Base-by-base conservation (phyloP, 306 rosid genomes). In the Elaeagnus macrophylla region DNA sequence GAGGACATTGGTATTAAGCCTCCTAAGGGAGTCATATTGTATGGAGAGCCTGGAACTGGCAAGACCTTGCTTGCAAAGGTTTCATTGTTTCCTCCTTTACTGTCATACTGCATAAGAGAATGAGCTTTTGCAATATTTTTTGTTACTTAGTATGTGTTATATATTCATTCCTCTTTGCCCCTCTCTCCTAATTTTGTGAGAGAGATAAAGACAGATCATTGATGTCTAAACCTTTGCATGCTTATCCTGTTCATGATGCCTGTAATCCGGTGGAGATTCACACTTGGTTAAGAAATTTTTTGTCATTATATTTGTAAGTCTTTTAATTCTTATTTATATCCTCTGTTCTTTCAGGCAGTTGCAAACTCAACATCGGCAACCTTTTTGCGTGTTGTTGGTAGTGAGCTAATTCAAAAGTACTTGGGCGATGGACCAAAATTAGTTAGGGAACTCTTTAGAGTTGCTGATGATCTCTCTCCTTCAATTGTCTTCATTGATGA, bases 331-430 rank as follows among this genome's bases (percentile, higher is more conserved):
- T 52, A 17, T 25, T 25, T 48, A 59, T 39, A 39, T 57, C 49
- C 35, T 61, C 0, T 60, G 39, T 43, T 45, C 63, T 64, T 69
- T 62, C 79, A 91, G 99, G 99, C 99, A 5, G 99, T 91, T 32
- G 99, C 99, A 14, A 91, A 91, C 77, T 91, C 99, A 54, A 91
- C 99, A 39, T 91, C 99, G 39, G 99, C 99, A 38, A 91, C 99
- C 18, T 91, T 91, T 71, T 77, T 91, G 59, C 96, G 99, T 57
- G 99, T 91, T 64, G 99, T 91, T 77, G 99, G 99, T 39, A 91
- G 99, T 78, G 99, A 91, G 57, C 78, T 91, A 70, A 91, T 91
- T 44, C 99, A 91, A 58, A 91, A 87, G 61, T 91, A 91, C 76
- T 69, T 91, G 70, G 96, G 99, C 49, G 99, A 91, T 79, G 99